phyloP scores from a whole-genome alignment of 2,329 filamentous ascomycete species.

The Fusarium nelsonii region DNA sequence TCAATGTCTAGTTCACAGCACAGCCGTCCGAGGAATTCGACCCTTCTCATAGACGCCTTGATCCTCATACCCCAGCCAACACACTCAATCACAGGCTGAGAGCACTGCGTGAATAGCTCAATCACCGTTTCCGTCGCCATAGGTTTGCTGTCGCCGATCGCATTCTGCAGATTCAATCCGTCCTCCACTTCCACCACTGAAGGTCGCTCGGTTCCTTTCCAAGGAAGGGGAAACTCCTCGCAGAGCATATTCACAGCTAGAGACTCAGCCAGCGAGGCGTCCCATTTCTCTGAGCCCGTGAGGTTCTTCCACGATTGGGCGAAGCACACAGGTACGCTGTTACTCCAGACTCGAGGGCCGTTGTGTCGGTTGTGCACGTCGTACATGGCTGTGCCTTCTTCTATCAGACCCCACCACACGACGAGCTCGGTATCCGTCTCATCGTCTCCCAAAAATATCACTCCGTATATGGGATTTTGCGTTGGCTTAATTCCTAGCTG shows the following conservation, averaged over 20 bases:
- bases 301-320: conserved; percentile 46
- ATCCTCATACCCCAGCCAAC: conserved; percentile 42
- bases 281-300: conserved; percentile 39
- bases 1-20: conserved; percentile 47
- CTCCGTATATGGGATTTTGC: conserved; percentile 47
- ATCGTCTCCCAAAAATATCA: conserved; percentile 44
- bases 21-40: conserved; percentile 44
- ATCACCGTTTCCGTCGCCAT: conserved; percentile 43
- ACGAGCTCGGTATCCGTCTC: conserved; percentile 44
- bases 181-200: conserved; percentile 46
- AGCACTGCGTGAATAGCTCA: conserved; percentile 44
- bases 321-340: conserved; percentile 47
- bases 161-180: conserved; percentile 40
- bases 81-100: conserved; percentile 41
- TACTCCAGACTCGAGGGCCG: conserved; percentile 45
- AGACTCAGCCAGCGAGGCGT: conserved; percentile 40
- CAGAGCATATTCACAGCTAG: conserved; percentile 46
- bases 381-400: conserved; percentile 46
- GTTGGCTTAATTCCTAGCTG: conserved; percentile 40
- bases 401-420: conserved; percentile 48
- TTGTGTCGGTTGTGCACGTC: conserved; percentile 43
- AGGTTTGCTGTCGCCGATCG: conserved; percentile 37
- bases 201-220: conserved; percentile 39
- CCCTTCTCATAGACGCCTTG: conserved; percentile 42
- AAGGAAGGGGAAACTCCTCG: conserved; percentile 45